phyloP scores from a whole-genome alignment of 176 grass and related monocot species.

The Carex littledalei region DNA sequence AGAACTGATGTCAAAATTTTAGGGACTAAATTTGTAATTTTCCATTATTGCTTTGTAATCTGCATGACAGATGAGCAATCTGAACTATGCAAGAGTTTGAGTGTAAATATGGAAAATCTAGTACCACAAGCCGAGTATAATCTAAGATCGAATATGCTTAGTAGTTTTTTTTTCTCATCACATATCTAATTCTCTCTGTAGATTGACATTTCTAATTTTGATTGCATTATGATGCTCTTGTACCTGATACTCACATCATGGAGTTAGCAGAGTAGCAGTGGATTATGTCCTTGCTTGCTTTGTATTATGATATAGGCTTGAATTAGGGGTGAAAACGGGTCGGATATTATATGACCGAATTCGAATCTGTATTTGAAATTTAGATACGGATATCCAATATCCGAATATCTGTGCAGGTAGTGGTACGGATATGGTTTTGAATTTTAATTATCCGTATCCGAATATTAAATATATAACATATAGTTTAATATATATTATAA shows the following conservation, averaged over 20 bases:
- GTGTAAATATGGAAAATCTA: conserved; percentile 13
- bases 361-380: no score
- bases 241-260: not conserved
- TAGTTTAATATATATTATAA: no score
- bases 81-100: conserved; percentile 2
- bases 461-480: no score
- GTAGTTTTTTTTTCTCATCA: not conserved
- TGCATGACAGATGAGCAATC: conserved; percentile 1
- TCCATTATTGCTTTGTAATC: not conserved
- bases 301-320: not conserved
- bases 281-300: not conserved
- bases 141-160: not conserved
- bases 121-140: not conserved
- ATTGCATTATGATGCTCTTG: not conserved
- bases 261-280: not conserved
- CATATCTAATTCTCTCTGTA: not conserved
- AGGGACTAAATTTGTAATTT: conserved; percentile 24
- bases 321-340: no score
- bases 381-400: no score
- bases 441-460: no score
- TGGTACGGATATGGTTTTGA: no score
- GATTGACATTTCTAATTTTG: not conserved
- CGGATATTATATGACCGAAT: no score
- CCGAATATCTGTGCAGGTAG: no score
- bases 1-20: not conserved